Evolutionary conservation across 2,329 filamentous ascomycete species (phyloP).

Genomic region (Coleophoma crateriformis): DNA sequence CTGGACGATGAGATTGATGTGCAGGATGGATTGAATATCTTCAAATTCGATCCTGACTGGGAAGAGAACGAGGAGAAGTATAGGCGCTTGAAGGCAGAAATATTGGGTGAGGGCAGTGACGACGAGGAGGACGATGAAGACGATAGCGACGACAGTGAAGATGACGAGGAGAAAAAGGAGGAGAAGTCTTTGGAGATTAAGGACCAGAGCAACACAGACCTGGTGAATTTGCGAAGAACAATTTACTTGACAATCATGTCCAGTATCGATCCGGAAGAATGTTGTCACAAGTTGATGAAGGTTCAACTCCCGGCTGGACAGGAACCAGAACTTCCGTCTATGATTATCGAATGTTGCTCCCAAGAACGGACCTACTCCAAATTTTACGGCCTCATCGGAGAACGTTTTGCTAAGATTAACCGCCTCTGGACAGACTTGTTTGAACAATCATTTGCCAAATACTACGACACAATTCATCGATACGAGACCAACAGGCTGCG

Average conservation of each 20-base stretch:
- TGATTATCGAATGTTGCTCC: slow-evolving; percentile 95
- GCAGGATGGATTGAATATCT: slow-evolving; percentile 86
- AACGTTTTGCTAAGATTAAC: slow-evolving; percentile 94
- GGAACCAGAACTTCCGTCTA: slow-evolving; percentile 86
- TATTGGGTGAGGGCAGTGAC: slow-evolving; percentile 87
- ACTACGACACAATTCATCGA: slow-evolving; percentile 96
- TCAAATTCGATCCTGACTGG: slow-evolving; percentile 88
- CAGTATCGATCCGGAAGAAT: slow-evolving; percentile 92
- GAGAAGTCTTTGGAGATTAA: slow-evolving; percentile 90
- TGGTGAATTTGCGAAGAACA: slow-evolving; percentile 86
- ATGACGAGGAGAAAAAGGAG: slow-evolving; percentile 69
- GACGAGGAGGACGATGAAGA: slow-evolving; percentile 66
- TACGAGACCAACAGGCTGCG: slow-evolving; percentile 93
- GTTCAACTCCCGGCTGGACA: slow-evolving; percentile 82
- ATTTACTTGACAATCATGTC: slow-evolving; percentile 99
- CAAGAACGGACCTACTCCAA: slow-evolving; percentile 97
- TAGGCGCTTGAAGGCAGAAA: slow-evolving; percentile 84
- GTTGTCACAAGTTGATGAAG: slow-evolving; percentile 94
- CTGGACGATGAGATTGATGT: slow-evolving; percentile 81
- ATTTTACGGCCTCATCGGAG: slow-evolving; percentile 91
- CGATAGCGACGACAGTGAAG: slow-evolving; percentile 59
- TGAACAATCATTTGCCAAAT: slow-evolving; percentile 82
- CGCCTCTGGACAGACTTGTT: slow-evolving; percentile 91
- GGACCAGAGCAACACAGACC: slow-evolving; percentile 92
- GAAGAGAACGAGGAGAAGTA: slow-evolving; percentile 90